These are phyloP conservation scores for Esteya vermicola DNA, from an alignment of 2,329 filamentous ascomycete genomes.

Conservation along the genomic window DNA sequence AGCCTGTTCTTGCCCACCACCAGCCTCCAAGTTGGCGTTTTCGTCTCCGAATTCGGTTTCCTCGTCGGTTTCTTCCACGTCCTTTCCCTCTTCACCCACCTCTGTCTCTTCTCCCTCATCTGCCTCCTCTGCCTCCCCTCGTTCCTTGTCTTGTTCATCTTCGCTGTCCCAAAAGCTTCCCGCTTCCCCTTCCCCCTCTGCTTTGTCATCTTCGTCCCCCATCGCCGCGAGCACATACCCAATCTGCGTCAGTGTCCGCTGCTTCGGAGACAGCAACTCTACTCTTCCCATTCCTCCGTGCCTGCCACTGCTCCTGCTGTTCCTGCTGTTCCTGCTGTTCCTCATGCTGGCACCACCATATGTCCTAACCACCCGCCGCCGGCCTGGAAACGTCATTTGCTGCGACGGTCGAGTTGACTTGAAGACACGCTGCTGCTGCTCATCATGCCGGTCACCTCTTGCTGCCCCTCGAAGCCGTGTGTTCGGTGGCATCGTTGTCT, in stretches of 20 bases:
- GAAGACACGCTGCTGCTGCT: too few species aligned
- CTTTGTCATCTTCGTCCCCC: slow-evolving; percentile 3
- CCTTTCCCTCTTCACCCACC: neutral
- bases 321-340: too few species aligned
- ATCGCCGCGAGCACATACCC: slow-evolving; percentile 11
- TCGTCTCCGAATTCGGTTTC: too few species aligned
- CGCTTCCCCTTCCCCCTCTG: too few species aligned
- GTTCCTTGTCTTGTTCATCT: neutral
- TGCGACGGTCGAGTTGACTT: slow-evolving; percentile 12
- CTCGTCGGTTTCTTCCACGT: neutral
- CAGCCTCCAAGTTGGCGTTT: too few species aligned
- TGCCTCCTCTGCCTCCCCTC: neutral
- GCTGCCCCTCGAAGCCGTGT: too few species aligned
- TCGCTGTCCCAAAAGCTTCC: slow-evolving; percentile 5
- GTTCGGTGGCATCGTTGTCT: too few species aligned
- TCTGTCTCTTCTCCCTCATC: neutral
- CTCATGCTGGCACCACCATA: slow-evolving; percentile 11
- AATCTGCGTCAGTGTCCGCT: slow-evolving; percentile 21
- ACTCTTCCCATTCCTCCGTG: too few species aligned
- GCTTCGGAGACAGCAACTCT: slow-evolving; percentile 12
- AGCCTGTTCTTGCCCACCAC: too few species aligned
- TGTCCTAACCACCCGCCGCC: slow-evolving; percentile 13
- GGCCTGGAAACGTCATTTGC: slow-evolving; percentile 17
- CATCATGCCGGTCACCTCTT: too few species aligned
- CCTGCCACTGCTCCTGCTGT: too few species aligned